These are phyloP conservation scores for Williopsis jadinii DNA, from an alignment of 1,139 yeast genomes.

Conservation along the genomic window DNA sequence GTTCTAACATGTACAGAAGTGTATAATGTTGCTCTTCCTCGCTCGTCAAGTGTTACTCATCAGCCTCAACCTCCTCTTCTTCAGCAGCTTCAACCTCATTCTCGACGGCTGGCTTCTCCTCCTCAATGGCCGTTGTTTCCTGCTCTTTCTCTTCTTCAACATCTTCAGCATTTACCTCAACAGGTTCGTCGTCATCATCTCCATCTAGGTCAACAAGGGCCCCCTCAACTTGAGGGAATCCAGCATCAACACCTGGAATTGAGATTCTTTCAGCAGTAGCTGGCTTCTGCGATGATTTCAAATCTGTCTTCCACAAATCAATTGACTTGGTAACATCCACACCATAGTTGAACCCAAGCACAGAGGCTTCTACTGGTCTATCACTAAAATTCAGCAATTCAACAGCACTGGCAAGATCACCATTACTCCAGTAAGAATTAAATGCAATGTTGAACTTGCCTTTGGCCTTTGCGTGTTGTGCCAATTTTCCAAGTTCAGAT, in stretches of 20 bases:
- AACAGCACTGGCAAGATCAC: constrained; percentile 59
- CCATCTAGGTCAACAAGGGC: constrained; percentile 32
- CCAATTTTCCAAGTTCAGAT: constrained; percentile 52
- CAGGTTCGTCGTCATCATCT: constrained; percentile 17
- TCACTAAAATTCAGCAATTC: constrained; percentile 63
- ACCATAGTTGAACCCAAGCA: constrained; percentile 73
- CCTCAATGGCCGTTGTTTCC: constrained; percentile 12
- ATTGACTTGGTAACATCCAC: constrained; percentile 45
- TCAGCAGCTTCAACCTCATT: constrained; percentile 4
- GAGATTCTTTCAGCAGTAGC: constrained; percentile 56
- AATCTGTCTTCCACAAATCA: constrained; percentile 57
- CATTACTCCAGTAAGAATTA: constrained; percentile 84
- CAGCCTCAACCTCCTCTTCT: constrained; percentile 2
- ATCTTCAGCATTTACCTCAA: constrained; percentile 14
- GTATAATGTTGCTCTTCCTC: background rate
- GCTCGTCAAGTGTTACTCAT: background rate
- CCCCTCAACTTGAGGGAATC: constrained; percentile 5
- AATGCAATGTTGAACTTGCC: constrained; percentile 91
- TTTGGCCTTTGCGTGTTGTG: constrained; percentile 52
- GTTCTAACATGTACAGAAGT: background rate
- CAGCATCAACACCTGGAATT: constrained; percentile 20
- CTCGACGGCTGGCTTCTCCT: constrained; percentile 8
- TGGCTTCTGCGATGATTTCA: constrained; percentile 44
- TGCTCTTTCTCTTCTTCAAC: constrained; percentile 21
- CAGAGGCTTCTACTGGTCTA: constrained; percentile 77